phyloP scores from a whole-genome alignment of 441 rosid species.

The Populus hybrid region DNA sequence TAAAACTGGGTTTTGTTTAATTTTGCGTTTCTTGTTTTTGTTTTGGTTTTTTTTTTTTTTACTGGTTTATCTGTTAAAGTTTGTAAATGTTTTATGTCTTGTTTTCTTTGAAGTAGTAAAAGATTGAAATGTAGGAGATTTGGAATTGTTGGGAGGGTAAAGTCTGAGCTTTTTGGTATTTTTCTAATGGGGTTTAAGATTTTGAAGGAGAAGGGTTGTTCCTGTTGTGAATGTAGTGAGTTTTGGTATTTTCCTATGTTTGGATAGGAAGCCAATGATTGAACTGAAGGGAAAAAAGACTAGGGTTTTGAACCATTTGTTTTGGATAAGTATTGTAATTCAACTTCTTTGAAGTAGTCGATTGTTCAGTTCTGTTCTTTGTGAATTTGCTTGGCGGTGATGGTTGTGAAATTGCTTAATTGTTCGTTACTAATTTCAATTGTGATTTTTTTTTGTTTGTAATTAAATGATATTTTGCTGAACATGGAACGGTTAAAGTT shows the following conservation, averaged over 20 bases:
- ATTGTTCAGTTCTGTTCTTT: background rate
- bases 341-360: background rate
- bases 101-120: background rate
- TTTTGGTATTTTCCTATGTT: background rate
- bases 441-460: too few species aligned
- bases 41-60: too few species aligned
- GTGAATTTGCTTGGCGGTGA: background rate
- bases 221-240: background rate
- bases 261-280: background rate
- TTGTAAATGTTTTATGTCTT: background rate
- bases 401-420: background rate
- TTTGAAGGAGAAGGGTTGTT: background rate
- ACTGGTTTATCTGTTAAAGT: background rate
- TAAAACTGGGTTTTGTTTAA: slow-evolving; percentile 9
- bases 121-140: background rate
- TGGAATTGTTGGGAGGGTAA: background rate
- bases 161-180: background rate
- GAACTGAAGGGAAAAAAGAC: too few species aligned
- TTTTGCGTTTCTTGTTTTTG: background rate
- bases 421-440: background rate
- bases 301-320: background rate
- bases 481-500: background rate
- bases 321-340: background rate
- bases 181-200: slow-evolving; percentile 15
- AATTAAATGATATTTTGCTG: background rate